Base-by-base conservation (phyloP, 495 filamentous ascomycete genomes). In the Penicillium daleae region DNA sequence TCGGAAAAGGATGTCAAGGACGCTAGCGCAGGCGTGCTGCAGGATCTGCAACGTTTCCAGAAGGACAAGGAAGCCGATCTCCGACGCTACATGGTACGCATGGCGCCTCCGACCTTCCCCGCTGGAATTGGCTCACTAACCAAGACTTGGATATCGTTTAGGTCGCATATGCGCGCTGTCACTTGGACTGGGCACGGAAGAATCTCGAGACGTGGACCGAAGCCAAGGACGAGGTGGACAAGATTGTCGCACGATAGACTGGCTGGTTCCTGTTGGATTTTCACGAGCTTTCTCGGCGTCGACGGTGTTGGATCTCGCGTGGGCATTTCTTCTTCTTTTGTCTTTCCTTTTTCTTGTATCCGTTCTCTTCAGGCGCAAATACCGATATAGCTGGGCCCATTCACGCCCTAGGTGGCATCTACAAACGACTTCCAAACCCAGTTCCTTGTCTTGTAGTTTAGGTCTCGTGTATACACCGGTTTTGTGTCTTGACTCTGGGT, bases 131-230 rank as follows among this genome's bases (percentile, higher is more conserved):
- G 50, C 7, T 2, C 2, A 35, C 50, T 66, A 57, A 57, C 61
- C 63, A 58, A 32, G 42, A 42, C 32, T 68, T n/a, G 7, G 7
- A 37, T 62, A 31, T n/a, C 33, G 21, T 71, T 57, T 60, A 98
- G 94, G 84, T 97, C 65, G 90, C 92, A 49, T 99, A 97, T 71
- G 95, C 95, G 12, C 90, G 87, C 70, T 93, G 89, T 73, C 95
- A 99, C 72, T 89, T 99, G 60, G 92, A 98, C 74, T 99, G 95
- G 95, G 96, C 95, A n/a, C 92, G 89, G 74, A 95, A 95, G 80
- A 97, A 93, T 68, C 87, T 95, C 67, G 93, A 96, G 69, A 92
- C 92, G 3, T 99, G 95, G 95, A 92, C 93, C 67, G 93, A 98
- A 73, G 95, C 95, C 3, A 92, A 86, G 68, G 89, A 87, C n/a